phyloP scores from a whole-genome alignment of 352 stramenopile genomes.

The Phytophthora sp. region DNA sequence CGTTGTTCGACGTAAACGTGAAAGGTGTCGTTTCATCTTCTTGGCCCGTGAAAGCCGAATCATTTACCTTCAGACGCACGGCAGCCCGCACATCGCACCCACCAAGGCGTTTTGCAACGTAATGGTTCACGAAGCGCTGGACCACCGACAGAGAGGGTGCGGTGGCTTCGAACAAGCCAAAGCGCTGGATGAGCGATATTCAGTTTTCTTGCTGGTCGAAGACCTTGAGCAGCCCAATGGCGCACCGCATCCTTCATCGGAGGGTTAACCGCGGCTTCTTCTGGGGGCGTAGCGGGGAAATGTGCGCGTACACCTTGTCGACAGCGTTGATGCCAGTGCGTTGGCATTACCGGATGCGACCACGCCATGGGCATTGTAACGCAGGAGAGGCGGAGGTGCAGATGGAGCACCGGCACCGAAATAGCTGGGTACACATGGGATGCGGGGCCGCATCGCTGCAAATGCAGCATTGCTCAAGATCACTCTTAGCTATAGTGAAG shows the following conservation, averaged over 20 bases:
- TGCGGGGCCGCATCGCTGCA: not conserved
- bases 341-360: not conserved
- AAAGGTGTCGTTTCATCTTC: conserved; percentile 5
- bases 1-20: not conserved
- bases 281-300: not conserved
- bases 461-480: not conserved
- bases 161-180: not conserved
- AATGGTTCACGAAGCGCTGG: conserved; percentile 18
- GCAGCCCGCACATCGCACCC: not conserved
- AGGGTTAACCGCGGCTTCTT: not conserved
- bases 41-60: not conserved
- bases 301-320: conserved; percentile 6
- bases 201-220: not conserved
- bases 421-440: not conserved
- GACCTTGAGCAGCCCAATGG: conserved; percentile 10
- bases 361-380: not conserved
- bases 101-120: not conserved
- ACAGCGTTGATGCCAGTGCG: not conserved
- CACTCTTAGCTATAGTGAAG: not conserved
- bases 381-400: not conserved
- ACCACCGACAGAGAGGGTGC: not conserved
- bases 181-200: not conserved
- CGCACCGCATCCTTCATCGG: conserved; percentile 2
- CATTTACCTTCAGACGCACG: not conserved
- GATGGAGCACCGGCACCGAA: not conserved